Base-by-base conservation (phyloP, 768 basidiomycete species). In the Roridomyces roridus region DNA sequence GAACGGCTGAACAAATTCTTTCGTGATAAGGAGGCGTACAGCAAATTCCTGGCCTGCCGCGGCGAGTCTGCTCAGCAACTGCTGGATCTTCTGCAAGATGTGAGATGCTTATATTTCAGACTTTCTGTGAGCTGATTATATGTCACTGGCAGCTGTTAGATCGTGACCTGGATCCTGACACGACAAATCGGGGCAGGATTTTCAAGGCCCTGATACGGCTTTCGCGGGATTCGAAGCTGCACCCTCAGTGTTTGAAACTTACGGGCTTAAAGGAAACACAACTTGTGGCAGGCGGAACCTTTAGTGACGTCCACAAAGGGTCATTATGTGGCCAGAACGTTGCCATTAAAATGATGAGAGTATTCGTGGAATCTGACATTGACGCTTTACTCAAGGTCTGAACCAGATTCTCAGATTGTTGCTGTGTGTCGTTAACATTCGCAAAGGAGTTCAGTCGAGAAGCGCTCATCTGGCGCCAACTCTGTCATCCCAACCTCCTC, bases 401-500 rank as follows among this genome's bases (percentile, higher is more conserved):
- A n/a, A n/a, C n/a, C n/a, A n/a, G n/a, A n/a, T n/a, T n/a, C n/a
- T n/a, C n/a, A n/a, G n/a, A n/a, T 26, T 3, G 42, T 44, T 14
- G 10, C 24, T 21, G 8, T 6, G 3, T 24, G 5, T 9, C 24
- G 4, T 12, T 28, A 17, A 24, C 15, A 9, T 21, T 24, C 11
- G 10, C 37, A 1, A 23, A 56, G 55, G 48, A 46, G 41, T 58
- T 51, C 21, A 28, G 50, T 14, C 29, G 60, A 29, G 67, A 68
- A 35, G 62, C 66, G 10, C 45, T 63, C n/a, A 64, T 67, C 23
- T 59, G 63, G 29, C 65, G 61, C 21, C 54, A 64, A 8, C 48
- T 67, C 17, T 35, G 46, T 34, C 67, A 66, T 47, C 65, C 68
- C 7, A 65, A 65, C 36, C 39, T 67, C 23, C 48, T 69, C 9